These are phyloP conservation scores for Hyaloperonospora arabidopsidis DNA, from an alignment of 352 stramenopile species.

Conservation along the genomic window DNA sequence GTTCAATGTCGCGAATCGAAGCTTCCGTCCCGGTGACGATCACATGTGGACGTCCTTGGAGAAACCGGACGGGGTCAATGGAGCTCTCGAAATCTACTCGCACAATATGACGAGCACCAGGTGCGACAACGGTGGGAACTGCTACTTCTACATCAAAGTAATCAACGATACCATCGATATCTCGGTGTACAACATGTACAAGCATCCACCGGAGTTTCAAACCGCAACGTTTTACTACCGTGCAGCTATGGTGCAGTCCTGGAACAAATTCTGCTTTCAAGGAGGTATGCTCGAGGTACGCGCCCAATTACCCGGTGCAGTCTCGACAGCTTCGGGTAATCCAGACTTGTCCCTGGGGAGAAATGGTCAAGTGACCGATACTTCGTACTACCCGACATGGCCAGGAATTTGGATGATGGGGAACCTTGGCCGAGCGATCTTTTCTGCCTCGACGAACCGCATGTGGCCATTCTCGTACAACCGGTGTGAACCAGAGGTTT, in stretches of 20 bases:
- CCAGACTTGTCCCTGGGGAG: constrained; percentile 34
- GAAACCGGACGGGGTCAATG: too few species aligned
- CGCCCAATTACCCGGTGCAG: constrained; percentile 74
- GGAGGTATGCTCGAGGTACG: constrained; percentile 89
- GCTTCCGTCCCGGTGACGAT: too few species aligned
- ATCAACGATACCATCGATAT: too few species aligned
- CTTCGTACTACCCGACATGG: constrained; percentile 79
- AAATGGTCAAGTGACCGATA: constrained; percentile 45
- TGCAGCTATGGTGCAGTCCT: constrained; percentile 86
- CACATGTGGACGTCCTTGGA: too few species aligned
- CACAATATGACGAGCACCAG: too few species aligned
- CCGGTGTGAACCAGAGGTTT: constrained; percentile 66
- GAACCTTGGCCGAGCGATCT: constrained; percentile 88
- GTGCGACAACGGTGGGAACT: too few species aligned
- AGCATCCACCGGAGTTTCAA: constrained; percentile 16
- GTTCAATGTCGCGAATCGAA: too few species aligned
- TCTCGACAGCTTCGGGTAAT: constrained; percentile 39
- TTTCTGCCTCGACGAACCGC: constrained; percentile 89
- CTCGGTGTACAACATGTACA: too few species aligned
- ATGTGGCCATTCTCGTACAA: constrained; percentile 96
- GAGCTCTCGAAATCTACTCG: too few species aligned
- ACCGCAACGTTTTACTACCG: constrained; percentile 40
- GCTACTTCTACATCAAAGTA: too few species aligned
- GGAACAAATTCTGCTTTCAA: constrained; percentile 35
- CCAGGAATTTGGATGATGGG: constrained; percentile 37